Evolutionary conservation across 2,329 filamentous ascomycete species (phyloP).

Genomic region (Orbilia quercus): DNA sequence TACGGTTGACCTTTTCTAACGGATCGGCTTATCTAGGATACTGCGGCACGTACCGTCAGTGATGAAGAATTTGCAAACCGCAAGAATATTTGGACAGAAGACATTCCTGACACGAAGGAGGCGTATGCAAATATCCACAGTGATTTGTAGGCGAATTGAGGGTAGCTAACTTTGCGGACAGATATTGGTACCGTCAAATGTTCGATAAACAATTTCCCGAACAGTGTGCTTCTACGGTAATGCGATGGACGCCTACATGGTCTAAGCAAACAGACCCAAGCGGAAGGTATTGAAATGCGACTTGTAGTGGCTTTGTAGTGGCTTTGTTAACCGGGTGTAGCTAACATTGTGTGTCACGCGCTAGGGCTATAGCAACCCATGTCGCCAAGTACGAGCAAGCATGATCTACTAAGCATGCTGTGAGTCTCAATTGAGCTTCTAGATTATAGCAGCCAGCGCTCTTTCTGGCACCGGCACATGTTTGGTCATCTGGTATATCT

Average conservation of each 20-base stretch:
- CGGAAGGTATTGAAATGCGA: slow-evolving; percentile 87
- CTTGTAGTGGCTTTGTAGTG: slow-evolving; percentile 50
- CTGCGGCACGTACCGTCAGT: slow-evolving; percentile 85
- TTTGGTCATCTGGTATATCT: too few species aligned
- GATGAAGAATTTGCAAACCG: slow-evolving; percentile 99
- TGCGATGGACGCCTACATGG: slow-evolving; percentile 98
- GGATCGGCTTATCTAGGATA: slow-evolving; percentile 68
- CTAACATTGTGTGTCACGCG: slow-evolving; percentile 16
- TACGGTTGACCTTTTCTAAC: background rate
- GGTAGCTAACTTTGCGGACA: slow-evolving; percentile 61
- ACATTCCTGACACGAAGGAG: slow-evolving; percentile 96
- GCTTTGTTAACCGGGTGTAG: background rate
- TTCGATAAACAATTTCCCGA: slow-evolving; percentile 98
- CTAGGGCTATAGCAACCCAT: slow-evolving; percentile 80
- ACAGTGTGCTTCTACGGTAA: slow-evolving; percentile 89
- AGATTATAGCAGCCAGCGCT: too few species aligned
- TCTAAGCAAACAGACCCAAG: slow-evolving; percentile 95
- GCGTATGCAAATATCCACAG: slow-evolving; percentile 70
- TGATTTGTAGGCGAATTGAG: background rate
- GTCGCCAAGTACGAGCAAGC: slow-evolving; percentile 76
- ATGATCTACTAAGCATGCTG: slow-evolving; percentile 29
- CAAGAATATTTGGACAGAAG: slow-evolving; percentile 92
- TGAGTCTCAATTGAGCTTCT: too few species aligned
- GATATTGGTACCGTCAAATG: slow-evolving; percentile 98
- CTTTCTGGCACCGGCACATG: too few species aligned